phyloP scores from a whole-genome alignment of 1,284 basidiomycete species.

The Wolfiporia cocos region DNA sequence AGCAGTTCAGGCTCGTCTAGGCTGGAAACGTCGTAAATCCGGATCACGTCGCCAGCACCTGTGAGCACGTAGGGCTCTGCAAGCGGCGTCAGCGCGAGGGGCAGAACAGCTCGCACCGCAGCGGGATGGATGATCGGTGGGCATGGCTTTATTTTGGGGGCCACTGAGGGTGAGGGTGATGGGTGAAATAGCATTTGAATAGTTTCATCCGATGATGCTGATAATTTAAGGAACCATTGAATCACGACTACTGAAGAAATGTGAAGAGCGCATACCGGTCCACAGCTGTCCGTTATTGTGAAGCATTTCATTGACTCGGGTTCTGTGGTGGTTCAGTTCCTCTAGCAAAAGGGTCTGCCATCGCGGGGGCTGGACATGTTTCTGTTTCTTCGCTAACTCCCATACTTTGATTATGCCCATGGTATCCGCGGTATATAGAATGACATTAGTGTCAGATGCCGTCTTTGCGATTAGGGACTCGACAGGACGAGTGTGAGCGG shows the following conservation, averaged over 20 bases:
- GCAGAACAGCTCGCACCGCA: slow-evolving; percentile 69
- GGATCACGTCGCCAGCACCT: slow-evolving; percentile 77
- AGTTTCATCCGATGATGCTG: slow-evolving; percentile 86
- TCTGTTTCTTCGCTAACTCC: slow-evolving; percentile 50
- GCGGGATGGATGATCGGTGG: slow-evolving; percentile 59
- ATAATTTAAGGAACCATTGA: slow-evolving; percentile 1
- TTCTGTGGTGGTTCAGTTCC: slow-evolving; percentile 69
- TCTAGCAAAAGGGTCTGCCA: slow-evolving; percentile 52
- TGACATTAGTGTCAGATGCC: slow-evolving; percentile 36
- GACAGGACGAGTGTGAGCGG: slow-evolving; percentile 69
- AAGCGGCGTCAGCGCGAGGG: slow-evolving; percentile 54
- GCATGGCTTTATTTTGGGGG: slow-evolving; percentile 26
- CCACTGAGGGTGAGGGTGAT: slow-evolving; percentile 14
- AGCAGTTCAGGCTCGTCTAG: slow-evolving; percentile 61
- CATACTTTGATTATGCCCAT: slow-evolving; percentile 81
- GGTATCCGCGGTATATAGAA: slow-evolving; percentile 78
- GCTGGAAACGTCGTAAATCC: slow-evolving; percentile 64
- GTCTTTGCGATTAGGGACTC: slow-evolving; percentile 51
- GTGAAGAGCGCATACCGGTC: slow-evolving; percentile 56
- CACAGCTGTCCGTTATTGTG: slow-evolving; percentile 68
- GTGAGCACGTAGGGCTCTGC: slow-evolving; percentile 70
- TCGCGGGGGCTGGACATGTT: slow-evolving; percentile 34
- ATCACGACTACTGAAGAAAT: not conserved
- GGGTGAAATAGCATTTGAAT: slow-evolving; percentile 51
- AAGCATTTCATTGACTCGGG: slow-evolving; percentile 70